Evolutionary conservation across 176 grass and related monocot genomes (phyloP).

Genomic region (Dactylis glomerata): DNA sequence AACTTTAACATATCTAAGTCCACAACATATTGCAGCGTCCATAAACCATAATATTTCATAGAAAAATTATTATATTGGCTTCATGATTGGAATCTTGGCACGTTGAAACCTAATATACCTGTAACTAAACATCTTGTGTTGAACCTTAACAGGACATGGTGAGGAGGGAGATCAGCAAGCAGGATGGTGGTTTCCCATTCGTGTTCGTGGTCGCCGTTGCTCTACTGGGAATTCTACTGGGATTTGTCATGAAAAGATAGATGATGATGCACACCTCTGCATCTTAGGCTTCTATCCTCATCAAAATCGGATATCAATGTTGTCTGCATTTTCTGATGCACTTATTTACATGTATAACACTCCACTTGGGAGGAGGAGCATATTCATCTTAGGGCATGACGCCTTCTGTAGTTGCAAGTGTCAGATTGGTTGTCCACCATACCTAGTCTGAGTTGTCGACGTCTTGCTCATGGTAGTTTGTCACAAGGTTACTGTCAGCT

Average conservation of each 20-base stretch:
- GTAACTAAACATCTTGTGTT: constrained; percentile 16
- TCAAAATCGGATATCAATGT: constrained; percentile 7
- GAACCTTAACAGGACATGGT: constrained; percentile 49
- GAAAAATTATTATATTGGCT: neutral
- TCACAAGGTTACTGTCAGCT: neutral
- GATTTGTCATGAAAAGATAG: constrained; percentile 62
- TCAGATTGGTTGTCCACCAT: constrained; percentile 21
- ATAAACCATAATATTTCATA: neutral
- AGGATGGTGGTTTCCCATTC: constrained; percentile 58
- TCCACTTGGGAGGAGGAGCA: constrained; percentile 7
- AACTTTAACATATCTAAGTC: neutral
- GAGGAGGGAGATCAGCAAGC: constrained; percentile 67
- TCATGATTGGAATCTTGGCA: neutral
- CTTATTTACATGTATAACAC: constrained; percentile 19
- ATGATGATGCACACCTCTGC: constrained; percentile 6
- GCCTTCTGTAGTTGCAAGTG: constrained; percentile 7
- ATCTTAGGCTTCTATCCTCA: neutral
- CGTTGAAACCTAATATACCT: neutral
- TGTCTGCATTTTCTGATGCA: constrained; percentile 20
- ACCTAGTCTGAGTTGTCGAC: neutral
- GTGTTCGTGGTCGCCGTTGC: constrained; percentile 54
- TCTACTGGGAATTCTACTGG: constrained; percentile 74
- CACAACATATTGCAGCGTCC: neutral
- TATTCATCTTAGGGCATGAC: constrained; percentile 28
- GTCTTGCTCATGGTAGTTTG: constrained; percentile 17